phyloP scores from a whole-genome alignment of 2,329 filamentous ascomycete species.

The Fusarium sublunatum region DNA sequence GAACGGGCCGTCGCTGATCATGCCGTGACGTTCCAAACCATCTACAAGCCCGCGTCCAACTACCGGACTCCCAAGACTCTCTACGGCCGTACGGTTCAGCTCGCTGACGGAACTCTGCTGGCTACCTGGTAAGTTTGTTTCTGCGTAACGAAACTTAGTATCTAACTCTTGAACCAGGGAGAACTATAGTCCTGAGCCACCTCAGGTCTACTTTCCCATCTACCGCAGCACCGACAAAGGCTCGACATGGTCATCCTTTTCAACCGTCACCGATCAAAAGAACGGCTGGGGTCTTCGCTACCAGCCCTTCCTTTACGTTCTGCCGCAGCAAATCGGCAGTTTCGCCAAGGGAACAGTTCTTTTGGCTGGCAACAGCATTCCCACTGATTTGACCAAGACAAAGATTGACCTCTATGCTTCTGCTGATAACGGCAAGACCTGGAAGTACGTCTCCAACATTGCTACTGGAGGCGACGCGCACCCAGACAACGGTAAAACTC shows the following conservation, averaged over 20 bases:
- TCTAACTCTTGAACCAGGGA: constrained; percentile 54
- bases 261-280: constrained; percentile 69
- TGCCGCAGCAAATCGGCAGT: constrained; percentile 66
- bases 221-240: constrained; percentile 63
- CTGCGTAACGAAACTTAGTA: fast-evolving
- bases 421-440: constrained; percentile 8
- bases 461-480: constrained; percentile 18
- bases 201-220: constrained; percentile 64
- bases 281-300: constrained; percentile 75
- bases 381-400: constrained; percentile 7
- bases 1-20: constrained; percentile 11
- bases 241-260: constrained; percentile 69
- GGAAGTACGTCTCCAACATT: constrained; percentile 27
- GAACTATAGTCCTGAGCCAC: constrained; percentile 65
- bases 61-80: not conserved
- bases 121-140: constrained; percentile 1
- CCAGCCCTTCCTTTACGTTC: constrained; percentile 74
- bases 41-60: constrained; percentile 3
- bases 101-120: constrained; percentile 11
- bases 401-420: constrained; percentile 32
- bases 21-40: constrained; percentile 10
- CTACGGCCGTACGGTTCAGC: not conserved
- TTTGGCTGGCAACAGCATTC: constrained; percentile 15
- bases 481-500: constrained; percentile 10
- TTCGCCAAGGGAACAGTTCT: constrained; percentile 57